Percentiles rank a stretch among this genome's conserved stretches.
Conservation (phyloP, 768 basidiomycete species). For the Naganishia antarctica region DNA sequence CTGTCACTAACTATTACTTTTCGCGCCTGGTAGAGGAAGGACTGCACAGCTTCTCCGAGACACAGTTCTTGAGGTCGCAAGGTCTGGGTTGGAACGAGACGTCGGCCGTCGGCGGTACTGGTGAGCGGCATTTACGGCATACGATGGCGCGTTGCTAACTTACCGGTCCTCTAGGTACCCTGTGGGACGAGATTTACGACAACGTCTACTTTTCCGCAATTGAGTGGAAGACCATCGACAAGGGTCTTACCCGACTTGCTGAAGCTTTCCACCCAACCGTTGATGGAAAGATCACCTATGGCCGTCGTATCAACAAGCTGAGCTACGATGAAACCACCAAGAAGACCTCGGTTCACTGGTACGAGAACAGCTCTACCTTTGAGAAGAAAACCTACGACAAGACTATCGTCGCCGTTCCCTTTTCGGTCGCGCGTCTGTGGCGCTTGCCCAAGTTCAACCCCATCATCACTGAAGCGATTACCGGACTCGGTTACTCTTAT, state of each 20-base stretch:
- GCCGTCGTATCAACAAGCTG: slow-evolving; percentile 28
- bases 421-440: slow-evolving; percentile 30
- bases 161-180: slow-evolving; percentile 28
- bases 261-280: slow-evolving; percentile 36
- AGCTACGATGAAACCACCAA: slow-evolving; percentile 29
- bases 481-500: slow-evolving; percentile 30
- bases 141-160: background rate
- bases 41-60: slow-evolving; percentile 28
- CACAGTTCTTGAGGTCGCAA: slow-evolving; percentile 21
- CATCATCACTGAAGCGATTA: slow-evolving; percentile 30
- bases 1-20: background rate
- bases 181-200: slow-evolving; percentile 36
- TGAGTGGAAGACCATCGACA: slow-evolving; percentile 35
- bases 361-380: slow-evolving; percentile 19
- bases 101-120: slow-evolving; percentile 29
- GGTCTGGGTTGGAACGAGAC: slow-evolving; percentile 30
- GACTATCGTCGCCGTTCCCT: slow-evolving; percentile 31
- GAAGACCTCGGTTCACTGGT: slow-evolving; percentile 32
- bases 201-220: slow-evolving; percentile 34
- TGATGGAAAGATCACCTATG: slow-evolving; percentile 29
- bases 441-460: slow-evolving; percentile 25
- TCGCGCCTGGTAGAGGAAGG: slow-evolving; percentile 20
- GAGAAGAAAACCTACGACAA: slow-evolving; percentile 29
- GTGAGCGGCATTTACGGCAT: slow-evolving; percentile 6
- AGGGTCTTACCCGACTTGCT: slow-evolving; percentile 32